These are phyloP conservation scores for Aspergillus neoniger DNA, from an alignment of 2,329 filamentous ascomycete genomes.

Conservation along the genomic window DNA sequence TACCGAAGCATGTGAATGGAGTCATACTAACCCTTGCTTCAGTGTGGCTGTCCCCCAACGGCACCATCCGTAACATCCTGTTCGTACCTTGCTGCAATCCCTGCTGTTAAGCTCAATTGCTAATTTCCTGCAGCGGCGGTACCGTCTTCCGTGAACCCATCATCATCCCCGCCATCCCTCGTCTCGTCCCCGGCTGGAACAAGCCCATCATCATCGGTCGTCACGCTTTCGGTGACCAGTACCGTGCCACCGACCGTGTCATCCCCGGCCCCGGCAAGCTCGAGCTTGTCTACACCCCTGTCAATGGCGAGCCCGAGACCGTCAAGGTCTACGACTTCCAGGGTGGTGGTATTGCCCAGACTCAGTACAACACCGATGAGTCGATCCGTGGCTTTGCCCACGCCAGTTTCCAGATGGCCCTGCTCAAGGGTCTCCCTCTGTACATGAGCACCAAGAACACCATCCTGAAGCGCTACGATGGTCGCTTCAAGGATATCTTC, in stretches of 20 bases:
- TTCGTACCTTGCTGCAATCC: conserved; percentile 33
- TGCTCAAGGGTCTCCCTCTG: conserved; percentile 83
- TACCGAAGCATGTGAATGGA: conserved; percentile 5
- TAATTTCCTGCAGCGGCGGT: conserved; percentile 61
- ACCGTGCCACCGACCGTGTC: conserved; percentile 91
- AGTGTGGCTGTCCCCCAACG: conserved; percentile 99
- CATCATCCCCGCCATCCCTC: conserved; percentile 88
- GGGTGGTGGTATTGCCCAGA: conserved; percentile 82
- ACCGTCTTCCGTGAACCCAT: conserved; percentile 99
- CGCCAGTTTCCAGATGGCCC: conserved; percentile 91
- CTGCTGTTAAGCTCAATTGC: conserved; percentile 19
- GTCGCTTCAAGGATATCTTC: conserved; percentile 99
- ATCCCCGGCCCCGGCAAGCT: conserved; percentile 82
- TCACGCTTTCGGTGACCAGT: conserved; percentile 98
- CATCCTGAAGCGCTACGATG: conserved; percentile 98
- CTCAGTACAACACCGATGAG: conserved; percentile 98
- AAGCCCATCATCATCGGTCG: conserved; percentile 99
- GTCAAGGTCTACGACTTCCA: conserved; percentile 91
- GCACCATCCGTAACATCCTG: conserved; percentile 71
- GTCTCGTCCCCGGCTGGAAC: conserved; percentile 95
- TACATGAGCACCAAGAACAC: conserved; percentile 99
- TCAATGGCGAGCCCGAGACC: conserved; percentile 73
- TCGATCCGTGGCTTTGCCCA: conserved; percentile 94
- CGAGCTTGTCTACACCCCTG: conserved; percentile 90
- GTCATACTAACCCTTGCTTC: conserved; percentile 18